A percentile compares a stretch with the other conserved stretches of the same genome.
These are phyloP conservation scores for Pythium rishiriense DNA, from an alignment of 352 stramenopile species.

Conservation along the genomic window DNA sequence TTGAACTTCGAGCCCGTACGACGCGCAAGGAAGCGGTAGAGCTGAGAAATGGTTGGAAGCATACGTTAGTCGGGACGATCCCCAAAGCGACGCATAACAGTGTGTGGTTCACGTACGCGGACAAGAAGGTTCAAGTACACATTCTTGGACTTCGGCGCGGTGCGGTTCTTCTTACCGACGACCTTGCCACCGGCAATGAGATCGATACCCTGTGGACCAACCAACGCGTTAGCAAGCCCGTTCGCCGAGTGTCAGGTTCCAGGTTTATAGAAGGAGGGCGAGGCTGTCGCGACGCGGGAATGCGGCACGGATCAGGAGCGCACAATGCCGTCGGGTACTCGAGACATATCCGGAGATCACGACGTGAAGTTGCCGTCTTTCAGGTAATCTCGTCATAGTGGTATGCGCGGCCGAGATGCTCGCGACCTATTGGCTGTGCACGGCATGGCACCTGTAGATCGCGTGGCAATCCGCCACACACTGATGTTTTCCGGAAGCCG, in stretches of 20 bases:
- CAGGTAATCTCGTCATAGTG: not conserved
- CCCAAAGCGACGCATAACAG: not conserved
- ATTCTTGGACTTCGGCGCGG: conserved; percentile 98
- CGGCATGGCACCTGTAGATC: no score
- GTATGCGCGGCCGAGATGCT: no score
- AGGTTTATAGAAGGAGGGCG: not conserved
- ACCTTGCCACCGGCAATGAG: conserved; percentile 98
- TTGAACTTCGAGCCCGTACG: conserved; percentile 99
- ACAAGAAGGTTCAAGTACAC: conserved; percentile 99
- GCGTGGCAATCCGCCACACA: no score
- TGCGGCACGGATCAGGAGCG: not conserved
- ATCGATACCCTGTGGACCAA: conserved; percentile 95
- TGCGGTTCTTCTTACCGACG: conserved; percentile 97
- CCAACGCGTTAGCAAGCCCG: conserved; percentile 2
- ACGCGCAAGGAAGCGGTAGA: conserved; percentile 97
- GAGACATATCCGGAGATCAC: no score
- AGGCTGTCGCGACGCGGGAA: not conserved
- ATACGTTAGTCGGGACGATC: not conserved
- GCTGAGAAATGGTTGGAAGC: conserved; percentile 24
- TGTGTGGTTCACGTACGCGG: conserved; percentile 49
- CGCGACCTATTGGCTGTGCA: no score
- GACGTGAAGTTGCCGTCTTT: not conserved
- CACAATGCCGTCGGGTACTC: no score
- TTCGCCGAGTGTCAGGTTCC: not conserved
- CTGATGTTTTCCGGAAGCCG: no score